phyloP scores from a whole-genome alignment of 495 filamentous ascomycete species.

The Amniculicola lignicola region DNA sequence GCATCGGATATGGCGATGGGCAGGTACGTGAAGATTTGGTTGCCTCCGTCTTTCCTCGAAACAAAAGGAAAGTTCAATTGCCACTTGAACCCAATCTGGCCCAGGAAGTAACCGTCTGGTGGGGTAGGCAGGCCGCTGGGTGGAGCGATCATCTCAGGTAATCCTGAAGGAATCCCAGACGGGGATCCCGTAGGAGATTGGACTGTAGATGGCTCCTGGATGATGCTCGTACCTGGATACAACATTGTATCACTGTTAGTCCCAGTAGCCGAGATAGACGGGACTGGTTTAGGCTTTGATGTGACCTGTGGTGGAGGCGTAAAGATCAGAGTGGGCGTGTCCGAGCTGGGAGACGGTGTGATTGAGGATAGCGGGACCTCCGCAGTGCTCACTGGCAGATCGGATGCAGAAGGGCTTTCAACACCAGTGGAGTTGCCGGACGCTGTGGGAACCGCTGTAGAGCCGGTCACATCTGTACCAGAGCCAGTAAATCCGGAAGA shows the following conservation, averaged over 20 bases:
- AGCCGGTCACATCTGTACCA: too few relatives aligned
- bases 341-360: neutral
- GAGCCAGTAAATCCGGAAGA: too few relatives aligned
- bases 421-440: too few relatives aligned
- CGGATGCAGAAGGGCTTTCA: too few relatives aligned
- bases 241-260: conserved; percentile 37
- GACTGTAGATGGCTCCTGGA: conserved; percentile 26
- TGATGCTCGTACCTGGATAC: conserved; percentile 35
- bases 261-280: conserved; percentile 26
- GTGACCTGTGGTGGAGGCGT: neutral
- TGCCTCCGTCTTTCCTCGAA: conserved; percentile 64
- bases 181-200: conserved; percentile 6
- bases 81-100: conserved; percentile 82
- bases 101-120: conserved; percentile 63
- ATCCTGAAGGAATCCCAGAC: conserved; percentile 54
- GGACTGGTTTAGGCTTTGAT: neutral
- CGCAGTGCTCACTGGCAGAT: too few relatives aligned
- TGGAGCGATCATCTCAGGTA: conserved; percentile 76
- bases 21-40: conserved; percentile 82
- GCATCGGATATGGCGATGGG: conserved; percentile 72
- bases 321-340: neutral
- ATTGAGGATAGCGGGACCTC: too few relatives aligned
- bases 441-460: too few relatives aligned
- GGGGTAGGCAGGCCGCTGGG: conserved; percentile 46
- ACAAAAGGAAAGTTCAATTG: conserved; percentile 82